Evolutionary conservation across 805 yeast genomes (phyloP).

Genomic region (Ogataea paradorogensis): DNA sequence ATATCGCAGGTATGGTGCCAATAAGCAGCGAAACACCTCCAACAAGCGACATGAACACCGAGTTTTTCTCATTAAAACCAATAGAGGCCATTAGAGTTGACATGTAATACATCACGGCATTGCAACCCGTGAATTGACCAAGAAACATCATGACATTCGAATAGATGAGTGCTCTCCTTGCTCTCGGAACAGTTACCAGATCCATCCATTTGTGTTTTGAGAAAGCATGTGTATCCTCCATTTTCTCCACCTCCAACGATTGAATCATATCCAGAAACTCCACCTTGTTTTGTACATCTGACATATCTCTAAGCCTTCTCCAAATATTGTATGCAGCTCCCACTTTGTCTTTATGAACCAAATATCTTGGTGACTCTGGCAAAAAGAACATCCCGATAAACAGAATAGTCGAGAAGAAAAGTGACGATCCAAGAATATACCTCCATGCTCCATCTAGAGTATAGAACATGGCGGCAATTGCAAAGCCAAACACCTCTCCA

Average conservation of each 20-base stretch:
- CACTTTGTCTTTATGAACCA: slow-evolving; percentile 44
- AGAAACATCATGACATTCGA: slow-evolving; percentile 55
- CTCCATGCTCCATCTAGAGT: slow-evolving; percentile 60
- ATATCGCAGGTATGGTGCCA: slow-evolving; percentile 65
- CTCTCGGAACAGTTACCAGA: slow-evolving; percentile 52
- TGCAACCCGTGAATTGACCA: slow-evolving; percentile 68
- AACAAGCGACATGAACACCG: slow-evolving; percentile 66
- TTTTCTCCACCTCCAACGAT: slow-evolving; percentile 43
- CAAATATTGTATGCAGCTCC: slow-evolving; percentile 56
- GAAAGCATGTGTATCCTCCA: slow-evolving; percentile 31
- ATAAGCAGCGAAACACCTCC: slow-evolving; percentile 62
- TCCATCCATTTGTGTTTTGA: slow-evolving; percentile 45
- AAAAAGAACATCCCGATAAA: slow-evolving; percentile 50
- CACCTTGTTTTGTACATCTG: slow-evolving; percentile 40
- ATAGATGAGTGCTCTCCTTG: slow-evolving; percentile 58
- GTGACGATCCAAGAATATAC: slow-evolving; percentile 61
- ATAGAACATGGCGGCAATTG: slow-evolving; percentile 60
- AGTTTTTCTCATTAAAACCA: slow-evolving; percentile 48
- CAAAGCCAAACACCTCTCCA: slow-evolving; percentile 65
- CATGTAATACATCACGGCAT: slow-evolving; percentile 65
- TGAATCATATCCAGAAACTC: slow-evolving; percentile 59
- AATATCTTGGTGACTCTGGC: slow-evolving; percentile 63
- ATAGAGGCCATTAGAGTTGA: slow-evolving; percentile 53
- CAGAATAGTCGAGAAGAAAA: slow-evolving; percentile 53
- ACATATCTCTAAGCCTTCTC: slow-evolving; percentile 52